Conservation (phyloP, 345 rosid genomes). For the Lumnitzera racemosa region DNA sequence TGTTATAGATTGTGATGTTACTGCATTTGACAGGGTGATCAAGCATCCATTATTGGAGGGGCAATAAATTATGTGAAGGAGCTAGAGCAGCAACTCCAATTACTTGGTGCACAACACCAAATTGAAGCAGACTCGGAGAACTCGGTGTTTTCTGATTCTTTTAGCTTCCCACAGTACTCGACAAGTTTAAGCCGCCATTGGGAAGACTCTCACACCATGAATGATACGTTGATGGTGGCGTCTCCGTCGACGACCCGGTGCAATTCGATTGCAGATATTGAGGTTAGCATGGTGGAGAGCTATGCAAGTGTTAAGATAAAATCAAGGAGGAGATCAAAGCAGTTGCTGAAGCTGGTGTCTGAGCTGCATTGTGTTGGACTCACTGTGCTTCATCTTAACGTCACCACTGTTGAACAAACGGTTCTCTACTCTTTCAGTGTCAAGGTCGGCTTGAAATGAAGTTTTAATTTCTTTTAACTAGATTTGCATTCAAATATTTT, state of each 20-base stretch:
- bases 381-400: conserved; percentile 67
- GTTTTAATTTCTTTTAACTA: too few relatives aligned
- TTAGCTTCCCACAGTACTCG: conserved; percentile 56
- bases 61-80: conserved; percentile 45
- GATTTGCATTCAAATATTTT: too few relatives aligned
- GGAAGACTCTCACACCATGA: conserved; percentile 6
- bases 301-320: conserved; percentile 78
- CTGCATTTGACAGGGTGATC: conserved; percentile 24
- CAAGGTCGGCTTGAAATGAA: conserved; percentile 36
- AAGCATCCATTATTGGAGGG: conserved; percentile 43
- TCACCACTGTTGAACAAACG: conserved; percentile 47
- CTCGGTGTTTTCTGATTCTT: conserved; percentile 43
- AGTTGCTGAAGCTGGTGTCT: conserved; percentile 58
- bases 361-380: conserved; percentile 57
- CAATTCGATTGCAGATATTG: conserved; percentile 42
- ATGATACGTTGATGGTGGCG: not conserved
- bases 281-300: conserved; percentile 74
- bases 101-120: conserved; percentile 4
- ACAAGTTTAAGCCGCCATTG: conserved; percentile 14
- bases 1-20: not conserved
- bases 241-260: not conserved
- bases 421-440: conserved; percentile 70
- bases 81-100: conserved; percentile 29
- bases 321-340: conserved; percentile 50
- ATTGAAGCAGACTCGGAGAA: conserved; percentile 5